Base-by-base conservation (phyloP, 768 basidiomycete species). In the Piloderma croceum region DNA sequence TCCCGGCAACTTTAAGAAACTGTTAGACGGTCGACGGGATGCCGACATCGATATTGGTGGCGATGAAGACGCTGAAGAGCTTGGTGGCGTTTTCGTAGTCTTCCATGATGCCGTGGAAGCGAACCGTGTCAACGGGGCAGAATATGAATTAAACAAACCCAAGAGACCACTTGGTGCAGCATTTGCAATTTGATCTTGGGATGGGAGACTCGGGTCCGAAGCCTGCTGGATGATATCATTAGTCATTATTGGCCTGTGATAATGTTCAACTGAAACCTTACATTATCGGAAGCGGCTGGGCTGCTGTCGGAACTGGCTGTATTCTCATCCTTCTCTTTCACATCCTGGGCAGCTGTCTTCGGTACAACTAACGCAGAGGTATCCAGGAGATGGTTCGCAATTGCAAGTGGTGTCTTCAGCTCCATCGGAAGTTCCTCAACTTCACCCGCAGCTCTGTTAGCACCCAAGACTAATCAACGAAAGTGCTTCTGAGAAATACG, bases 81-180 rank as follows among this genome's bases (percentile, higher is more conserved):
- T 29, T 15, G 27, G n/a, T n/a, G n/a, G n/a, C n/a, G n/a, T n/a
- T n/a, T 15, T 45, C 27, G 47, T 41, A 24, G 41, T 48, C 38
- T 41, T 44, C 48, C 57, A 63, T 31, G 51, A 47, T 21, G 48
- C 39, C 9, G 60, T 56, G 36, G 55, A 47, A 20, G 70, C 56
- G 57, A 83, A 78, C 17, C 77, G 70, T 32, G 68, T 63, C 49
- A 81, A 65, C 32, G 76, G 70, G 53, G 73, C 80, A 13, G 71
- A 74, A 56, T 81, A 83, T 29, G 68, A 62, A 34, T 77, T 74
- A 45, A 81, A 56, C 61, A 85, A 83, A 24, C 76, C 69, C 20
- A 82, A 61, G 31, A 85, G 59, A 3, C 79, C 73, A 25, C 60
- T 54, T 12, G 60, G 44, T n/a, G 52, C 47, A 35, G 53, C 36